Percentiles rank a stretch among this genome's conserved stretches.
Conservation (phyloP, 768 basidiomycete species). For the Boletus sp. region DNA sequence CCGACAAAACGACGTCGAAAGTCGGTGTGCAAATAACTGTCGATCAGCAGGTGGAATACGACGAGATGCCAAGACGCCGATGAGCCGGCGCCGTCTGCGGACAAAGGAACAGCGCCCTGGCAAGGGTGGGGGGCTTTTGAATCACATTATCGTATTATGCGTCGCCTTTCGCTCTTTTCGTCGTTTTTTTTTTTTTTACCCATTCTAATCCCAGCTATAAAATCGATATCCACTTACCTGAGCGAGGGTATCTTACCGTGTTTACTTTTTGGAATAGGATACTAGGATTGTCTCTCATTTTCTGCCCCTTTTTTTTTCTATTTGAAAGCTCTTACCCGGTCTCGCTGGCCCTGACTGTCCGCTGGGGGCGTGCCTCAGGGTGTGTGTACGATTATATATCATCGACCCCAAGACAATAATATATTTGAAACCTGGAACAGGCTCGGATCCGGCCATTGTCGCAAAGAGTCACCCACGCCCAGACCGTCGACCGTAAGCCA, state of each 20-base stretch:
- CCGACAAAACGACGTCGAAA: constrained; percentile 16
- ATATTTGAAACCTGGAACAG: too few relatives aligned
- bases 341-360: not conserved
- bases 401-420: too few relatives aligned
- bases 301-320: not conserved
- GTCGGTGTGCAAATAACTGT: constrained; percentile 59
- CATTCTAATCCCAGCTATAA: not conserved
- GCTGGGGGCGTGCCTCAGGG: not conserved
- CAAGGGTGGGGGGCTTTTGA: too few relatives aligned
- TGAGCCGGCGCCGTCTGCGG: not conserved
- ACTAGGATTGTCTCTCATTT: not conserved
- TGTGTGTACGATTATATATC: not conserved
- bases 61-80: constrained; percentile 24
- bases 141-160: not conserved
- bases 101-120: not conserved
- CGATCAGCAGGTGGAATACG: constrained; percentile 54
- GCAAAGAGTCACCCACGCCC: too few relatives aligned
- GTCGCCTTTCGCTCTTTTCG: not conserved
- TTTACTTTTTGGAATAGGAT: constrained; percentile 9
- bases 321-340: not conserved
- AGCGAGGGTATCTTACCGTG: not conserved
- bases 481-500: too few relatives aligned
- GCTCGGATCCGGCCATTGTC: too few relatives aligned
- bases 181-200: not conserved
- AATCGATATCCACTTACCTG: not conserved